A percentile compares a stretch with the other conserved stretches of the same genome.
phyloP scores from a whole-genome alignment of 2,329 filamentous ascomycete genomes.

The Colletotrichum sidae region DNA sequence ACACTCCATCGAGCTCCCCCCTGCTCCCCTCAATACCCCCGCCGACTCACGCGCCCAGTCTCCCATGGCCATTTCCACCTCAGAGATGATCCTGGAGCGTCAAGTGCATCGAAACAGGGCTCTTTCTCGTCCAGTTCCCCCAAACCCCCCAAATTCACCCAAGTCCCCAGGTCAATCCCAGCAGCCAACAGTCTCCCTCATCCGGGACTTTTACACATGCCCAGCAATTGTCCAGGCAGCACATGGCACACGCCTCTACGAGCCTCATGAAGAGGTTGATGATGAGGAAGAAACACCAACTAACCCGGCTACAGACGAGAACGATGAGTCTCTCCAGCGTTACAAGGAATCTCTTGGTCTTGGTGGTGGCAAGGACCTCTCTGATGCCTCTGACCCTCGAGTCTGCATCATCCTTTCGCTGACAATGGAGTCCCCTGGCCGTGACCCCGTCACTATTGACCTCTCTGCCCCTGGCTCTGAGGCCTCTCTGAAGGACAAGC shows the following conservation, averaged over 20 bases:
- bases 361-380: slow-evolving; percentile 77
- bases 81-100: slow-evolving; percentile 10
- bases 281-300: slow-evolving; percentile 25
- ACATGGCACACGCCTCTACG: slow-evolving; percentile 7
- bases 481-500: slow-evolving; percentile 84
- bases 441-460: slow-evolving; percentile 88
- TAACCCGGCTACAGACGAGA: slow-evolving; percentile 59
- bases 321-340: slow-evolving; percentile 94
- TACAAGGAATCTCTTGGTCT: slow-evolving; percentile 98
- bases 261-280: slow-evolving; percentile 3
- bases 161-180: slow-evolving; percentile 8
- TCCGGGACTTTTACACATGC: slow-evolving; percentile 29
- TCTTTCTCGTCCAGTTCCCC: slow-evolving; percentile 27
- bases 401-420: slow-evolving; percentile 95
- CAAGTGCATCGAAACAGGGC: slow-evolving; percentile 30
- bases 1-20: slow-evolving; percentile 31
- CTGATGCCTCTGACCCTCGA: slow-evolving; percentile 83
- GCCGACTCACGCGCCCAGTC: slow-evolving; percentile 29
- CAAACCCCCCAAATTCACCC: slow-evolving; percentile 34
- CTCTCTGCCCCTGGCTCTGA: slow-evolving; percentile 80
- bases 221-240: slow-evolving; percentile 13
- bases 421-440: slow-evolving; percentile 86
- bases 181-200: slow-evolving; percentile 16
- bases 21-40: slow-evolving; percentile 29
- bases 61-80: not conserved